A percentile compares a stretch with the other conserved stretches of the same genome.
Conservation (phyloP, 345 rosid genomes). For the Eucalyptus victrix region DNA sequence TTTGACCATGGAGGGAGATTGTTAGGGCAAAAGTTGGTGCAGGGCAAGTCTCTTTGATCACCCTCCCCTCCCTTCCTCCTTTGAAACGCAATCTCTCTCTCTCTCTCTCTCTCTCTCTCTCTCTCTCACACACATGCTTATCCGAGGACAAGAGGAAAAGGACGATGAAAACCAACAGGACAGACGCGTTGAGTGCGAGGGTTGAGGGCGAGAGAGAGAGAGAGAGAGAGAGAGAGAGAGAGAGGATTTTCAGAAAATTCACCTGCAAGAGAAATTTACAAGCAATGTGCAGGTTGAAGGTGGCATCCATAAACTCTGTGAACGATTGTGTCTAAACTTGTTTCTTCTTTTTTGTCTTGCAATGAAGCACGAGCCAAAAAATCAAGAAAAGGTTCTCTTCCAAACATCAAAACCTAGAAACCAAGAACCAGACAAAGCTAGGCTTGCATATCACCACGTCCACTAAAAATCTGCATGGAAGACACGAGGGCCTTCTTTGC, state of each 20-base stretch:
- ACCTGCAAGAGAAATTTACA: not conserved
- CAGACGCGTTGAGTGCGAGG: not conserved
- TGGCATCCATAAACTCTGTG: not conserved
- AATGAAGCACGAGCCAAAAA: not conserved
- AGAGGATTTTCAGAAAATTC: not conserved
- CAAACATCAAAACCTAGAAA: not conserved
- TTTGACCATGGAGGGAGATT: not conserved
- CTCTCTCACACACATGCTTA: not conserved
- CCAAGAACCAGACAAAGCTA: not conserved
- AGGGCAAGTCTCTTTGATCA: not conserved
- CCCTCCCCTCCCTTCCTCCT: not conserved
- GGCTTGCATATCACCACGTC: not conserved
- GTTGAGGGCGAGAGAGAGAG: not conserved
- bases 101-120: not conserved
- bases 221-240: not conserved
- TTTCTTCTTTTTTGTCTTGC: not conserved
- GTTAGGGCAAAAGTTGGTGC: slow-evolving; percentile 1
- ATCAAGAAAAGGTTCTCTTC: not conserved
- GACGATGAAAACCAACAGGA: not conserved
- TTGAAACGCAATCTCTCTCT: not conserved
- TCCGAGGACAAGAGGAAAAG: not conserved
- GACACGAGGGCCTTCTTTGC: not conserved
- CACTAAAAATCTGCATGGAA: not conserved
- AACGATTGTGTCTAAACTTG: not conserved
- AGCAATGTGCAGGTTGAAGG: not conserved